A percentile compares a stretch with the other conserved stretches of the same genome.
These are phyloP conservation scores for Hyphodiscus hymeniophilus DNA, from an alignment of 495 filamentous ascomycete genomes.

Conservation along the genomic window DNA sequence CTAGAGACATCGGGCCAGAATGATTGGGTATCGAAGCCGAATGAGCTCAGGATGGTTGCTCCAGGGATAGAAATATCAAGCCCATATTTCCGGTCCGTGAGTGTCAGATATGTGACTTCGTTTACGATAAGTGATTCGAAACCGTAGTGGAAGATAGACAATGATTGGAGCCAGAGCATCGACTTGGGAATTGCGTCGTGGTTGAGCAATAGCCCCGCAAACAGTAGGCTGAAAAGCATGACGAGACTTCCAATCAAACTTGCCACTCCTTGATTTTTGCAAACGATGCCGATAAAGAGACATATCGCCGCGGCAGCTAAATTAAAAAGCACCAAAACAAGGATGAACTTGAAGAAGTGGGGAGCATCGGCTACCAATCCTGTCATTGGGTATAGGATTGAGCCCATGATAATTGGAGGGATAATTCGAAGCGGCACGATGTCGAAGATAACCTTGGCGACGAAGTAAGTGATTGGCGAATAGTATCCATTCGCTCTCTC, in stretches of 20 bases:
- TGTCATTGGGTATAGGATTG: conserved; percentile 97
- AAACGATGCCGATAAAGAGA: conserved; percentile 92
- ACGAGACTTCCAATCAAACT: conserved; percentile 92
- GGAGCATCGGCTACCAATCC: conserved; percentile 77
- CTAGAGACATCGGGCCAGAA: conserved; percentile 82
- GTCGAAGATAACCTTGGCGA: conserved; percentile 89
- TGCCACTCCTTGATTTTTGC: conserved; percentile 85
- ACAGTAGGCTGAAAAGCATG: conserved; percentile 95
- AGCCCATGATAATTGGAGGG: conserved; percentile 92
- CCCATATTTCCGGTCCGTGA: conserved; percentile 89
- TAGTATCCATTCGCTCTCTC: conserved; percentile 98
- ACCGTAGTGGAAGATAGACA: conserved; percentile 99
- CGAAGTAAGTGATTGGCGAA: conserved; percentile 92
- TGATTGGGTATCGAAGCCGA: conserved; percentile 79
- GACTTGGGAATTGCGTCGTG: conserved; percentile 82
- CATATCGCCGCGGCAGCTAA: conserved; percentile 87
- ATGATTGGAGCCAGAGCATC: conserved; percentile 81
- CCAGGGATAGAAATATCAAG: conserved; percentile 95
- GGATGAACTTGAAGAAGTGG: conserved; percentile 84
- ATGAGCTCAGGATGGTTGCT: conserved; percentile 84
- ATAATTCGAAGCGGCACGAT: conserved; percentile 90
- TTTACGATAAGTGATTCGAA: conserved; percentile 97
- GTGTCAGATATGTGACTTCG: conserved; percentile 82
- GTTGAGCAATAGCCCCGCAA: conserved; percentile 88
- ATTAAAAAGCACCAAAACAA: conserved; percentile 93